phyloP scores from a whole-genome alignment of 106 monocot genomes.

The Acorus gramineus region DNA sequence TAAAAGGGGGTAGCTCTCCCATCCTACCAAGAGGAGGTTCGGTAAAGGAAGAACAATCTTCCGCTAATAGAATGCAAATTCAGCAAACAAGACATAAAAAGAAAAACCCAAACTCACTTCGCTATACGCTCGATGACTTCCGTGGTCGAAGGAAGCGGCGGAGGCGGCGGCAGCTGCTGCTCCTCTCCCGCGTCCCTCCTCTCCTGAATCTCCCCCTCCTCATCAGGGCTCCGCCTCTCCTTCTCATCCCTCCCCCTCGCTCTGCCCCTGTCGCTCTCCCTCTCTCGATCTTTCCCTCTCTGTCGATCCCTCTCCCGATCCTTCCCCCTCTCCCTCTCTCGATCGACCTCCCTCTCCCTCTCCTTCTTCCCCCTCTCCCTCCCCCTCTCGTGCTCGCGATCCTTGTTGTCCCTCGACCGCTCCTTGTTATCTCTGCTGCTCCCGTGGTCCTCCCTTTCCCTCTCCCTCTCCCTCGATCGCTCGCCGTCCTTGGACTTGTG shows the following conservation, averaged over 20 bases:
- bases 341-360: constrained; percentile 8
- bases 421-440: constrained; percentile 4
- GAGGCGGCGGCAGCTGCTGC: constrained; percentile 1
- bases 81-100: neutral
- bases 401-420: neutral
- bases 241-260: neutral
- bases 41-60: too few relatives aligned
- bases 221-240: constrained; percentile 4
- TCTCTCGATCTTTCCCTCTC: constrained; percentile 7
- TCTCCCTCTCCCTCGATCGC: constrained; percentile 13
- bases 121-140: constrained; percentile 21
- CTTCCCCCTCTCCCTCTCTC: constrained; percentile 5
- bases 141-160: constrained; percentile 7
- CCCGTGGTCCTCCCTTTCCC: constrained; percentile 13
- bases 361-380: constrained; percentile 26
- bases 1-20: too few relatives aligned
- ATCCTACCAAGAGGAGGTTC: too few relatives aligned
- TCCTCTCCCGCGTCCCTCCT: constrained; percentile 31
- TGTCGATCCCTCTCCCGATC: constrained; percentile 7
- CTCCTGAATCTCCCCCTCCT: constrained; percentile 13
- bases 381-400: constrained; percentile 10
- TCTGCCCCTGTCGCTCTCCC: constrained; percentile 3
- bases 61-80: too few relatives aligned
- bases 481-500: constrained; percentile 12
- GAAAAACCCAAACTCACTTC: constrained; percentile 11